phyloP scores from a whole-genome alignment of 352 stramenopile species.

The Lagenidium sp. region DNA sequence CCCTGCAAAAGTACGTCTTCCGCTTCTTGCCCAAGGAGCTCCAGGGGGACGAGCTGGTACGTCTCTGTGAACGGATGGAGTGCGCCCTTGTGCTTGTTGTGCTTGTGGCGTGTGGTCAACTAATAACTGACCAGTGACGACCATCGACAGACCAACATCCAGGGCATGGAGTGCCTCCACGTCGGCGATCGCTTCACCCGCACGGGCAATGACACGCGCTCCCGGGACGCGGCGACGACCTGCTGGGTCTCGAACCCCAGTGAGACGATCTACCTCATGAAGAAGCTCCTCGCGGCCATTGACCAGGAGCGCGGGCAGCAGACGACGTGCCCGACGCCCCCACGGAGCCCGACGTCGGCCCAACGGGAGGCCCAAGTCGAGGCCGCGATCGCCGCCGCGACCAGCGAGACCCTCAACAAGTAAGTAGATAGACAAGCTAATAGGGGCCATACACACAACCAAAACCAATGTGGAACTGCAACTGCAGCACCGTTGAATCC shows the following conservation, averaged over 20 bases:
- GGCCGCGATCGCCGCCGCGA: slow-evolving; percentile 57
- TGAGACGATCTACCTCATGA: slow-evolving; percentile 94
- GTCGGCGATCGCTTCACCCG: slow-evolving; percentile 91
- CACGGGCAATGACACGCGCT: slow-evolving; percentile 92
- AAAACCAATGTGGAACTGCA: too few species aligned
- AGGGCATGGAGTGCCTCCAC: slow-evolving; percentile 88
- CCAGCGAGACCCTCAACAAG: slow-evolving; percentile 11
- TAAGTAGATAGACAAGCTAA: too few species aligned
- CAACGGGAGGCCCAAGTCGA: slow-evolving; percentile 43
- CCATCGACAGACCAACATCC: slow-evolving; percentile 41
- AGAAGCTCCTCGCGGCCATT: slow-evolving; percentile 79
- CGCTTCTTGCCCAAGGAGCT: slow-evolving; percentile 70
- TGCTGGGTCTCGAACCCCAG: slow-evolving; percentile 94
- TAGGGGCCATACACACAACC: too few species aligned
- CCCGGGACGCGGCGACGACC: slow-evolving; percentile 86
- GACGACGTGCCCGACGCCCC: slow-evolving; percentile 10
- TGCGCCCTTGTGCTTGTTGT: neutral
- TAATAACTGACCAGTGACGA: too few species aligned
- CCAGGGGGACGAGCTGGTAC: slow-evolving; percentile 47
- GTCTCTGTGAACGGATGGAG: too few species aligned
- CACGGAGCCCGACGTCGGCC: slow-evolving; percentile 15
- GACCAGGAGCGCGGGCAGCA: slow-evolving; percentile 29
- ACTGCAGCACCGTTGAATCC: too few species aligned
- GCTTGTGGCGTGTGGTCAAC: slow-evolving; percentile 16
- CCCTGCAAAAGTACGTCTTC: slow-evolving; percentile 84